Conservation (phyloP, 176 grass and related monocot species). For the maize (Zea mays) region Zm-B73-REFERENCE-NAM-5.0 NC_050099.1:237351001-237351500, state of each 20-base stretch:
- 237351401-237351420: background rate
- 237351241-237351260: background rate
- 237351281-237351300: background rate
- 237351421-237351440: background rate
- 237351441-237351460: background rate
- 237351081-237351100: too few species aligned
- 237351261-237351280: background rate
- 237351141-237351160: background rate
- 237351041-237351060: too few species aligned
- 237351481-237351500: too few species aligned
- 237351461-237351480: background rate
- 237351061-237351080: too few species aligned
- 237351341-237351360: background rate
- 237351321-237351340: slow-evolving; percentile 4
- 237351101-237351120: too few species aligned
- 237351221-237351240: background rate
- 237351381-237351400: background rate
- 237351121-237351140: background rate
- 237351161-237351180: background rate
- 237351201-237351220: slow-evolving; percentile 1
- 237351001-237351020: too few species aligned
- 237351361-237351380: background rate
- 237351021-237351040: too few species aligned
- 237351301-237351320: background rate
- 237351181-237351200: background rate